phyloP scores from a whole-genome alignment of 441 rosid genomes.

The Syzygium malaccense region DNA sequence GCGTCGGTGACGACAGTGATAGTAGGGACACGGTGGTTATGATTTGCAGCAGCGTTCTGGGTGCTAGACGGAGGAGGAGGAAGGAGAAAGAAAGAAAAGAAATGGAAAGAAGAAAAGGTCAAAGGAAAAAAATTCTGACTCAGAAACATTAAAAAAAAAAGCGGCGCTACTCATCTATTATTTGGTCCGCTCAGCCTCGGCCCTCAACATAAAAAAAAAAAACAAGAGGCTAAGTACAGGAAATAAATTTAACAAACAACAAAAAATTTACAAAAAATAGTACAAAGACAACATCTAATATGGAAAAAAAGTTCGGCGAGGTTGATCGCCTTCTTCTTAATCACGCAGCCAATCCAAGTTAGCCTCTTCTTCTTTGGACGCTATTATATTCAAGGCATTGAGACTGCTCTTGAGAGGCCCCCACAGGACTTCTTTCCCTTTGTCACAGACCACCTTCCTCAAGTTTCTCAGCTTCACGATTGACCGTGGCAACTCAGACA shows the following conservation, averaged over 20 bases:
- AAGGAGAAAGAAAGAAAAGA: background rate
- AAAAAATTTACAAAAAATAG: too few species aligned
- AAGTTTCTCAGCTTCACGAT: background rate
- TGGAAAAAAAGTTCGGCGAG: too few species aligned
- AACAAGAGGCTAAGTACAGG: background rate
- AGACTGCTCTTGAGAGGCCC: background rate
- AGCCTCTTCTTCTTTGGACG: background rate
- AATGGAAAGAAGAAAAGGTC: too few species aligned
- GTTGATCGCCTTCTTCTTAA: background rate
- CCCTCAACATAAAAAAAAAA: background rate
- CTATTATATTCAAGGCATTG: background rate
- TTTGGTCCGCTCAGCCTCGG: too few species aligned
- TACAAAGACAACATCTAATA: too few species aligned
- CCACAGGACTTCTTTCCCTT: background rate
- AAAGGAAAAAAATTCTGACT: background rate
- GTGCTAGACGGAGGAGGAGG: background rate
- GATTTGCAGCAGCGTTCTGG: background rate
- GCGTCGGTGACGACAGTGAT: too few species aligned
- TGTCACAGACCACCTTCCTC: background rate
- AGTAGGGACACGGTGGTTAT: too few species aligned
- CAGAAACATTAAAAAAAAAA: too few species aligned
- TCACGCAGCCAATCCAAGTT: background rate
- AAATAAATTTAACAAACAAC: too few species aligned
- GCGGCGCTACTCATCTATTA: background rate
- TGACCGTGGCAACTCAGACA: background rate